Evolutionary conservation across 177 flowering plant species (phyloP), one percentile per base, ranked within the genome.

Genomic region (Vitis hybrid): DNA sequence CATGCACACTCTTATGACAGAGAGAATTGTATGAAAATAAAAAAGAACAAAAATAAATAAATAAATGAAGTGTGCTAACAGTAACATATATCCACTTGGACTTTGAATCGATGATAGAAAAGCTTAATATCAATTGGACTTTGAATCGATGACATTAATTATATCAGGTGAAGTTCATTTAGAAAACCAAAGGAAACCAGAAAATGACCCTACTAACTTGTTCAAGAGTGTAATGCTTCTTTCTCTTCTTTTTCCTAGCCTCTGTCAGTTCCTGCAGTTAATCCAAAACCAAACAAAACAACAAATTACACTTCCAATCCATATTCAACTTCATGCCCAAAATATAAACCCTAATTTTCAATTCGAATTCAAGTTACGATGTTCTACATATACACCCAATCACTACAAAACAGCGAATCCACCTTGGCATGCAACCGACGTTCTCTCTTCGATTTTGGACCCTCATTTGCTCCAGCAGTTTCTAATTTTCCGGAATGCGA

Each of bases 171-270:
- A 39, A 39, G 45, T 39, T 39, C 45, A 39, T 4, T 39, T 39
- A 39, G 45, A 39, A 26, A 7, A 39, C 45, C 45, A 39, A 39
- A 39, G 45, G 45, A 39, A 39, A 39, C 8, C 9, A 39, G 45
- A 39, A 39, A 39, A 39, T 39, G 45, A 0, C 7, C 45, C 7
- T 39, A 66, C 77, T 71, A 76, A 93, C 98, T 61, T 87, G 93
- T 78, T 94, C 95, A 50, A 94, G 84, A 71, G 79, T 79, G 79
- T 86, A 94, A 82, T 94, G 89, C 10, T 72, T 78, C 89, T 91
- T 94, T 76, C 99, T 89, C 82, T 79, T 90, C 85, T 86, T 93
- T 87, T 94, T 94, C 81, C 96, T 89, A 51, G 86, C 90, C 67
- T 90, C 92, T 6, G 95, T 80, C 75, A 88, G 56, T 74, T 94